These are phyloP conservation scores for Lentinula detonsa DNA, from an alignment of 768 basidiomycete species.

Conservation along the genomic window DNA sequence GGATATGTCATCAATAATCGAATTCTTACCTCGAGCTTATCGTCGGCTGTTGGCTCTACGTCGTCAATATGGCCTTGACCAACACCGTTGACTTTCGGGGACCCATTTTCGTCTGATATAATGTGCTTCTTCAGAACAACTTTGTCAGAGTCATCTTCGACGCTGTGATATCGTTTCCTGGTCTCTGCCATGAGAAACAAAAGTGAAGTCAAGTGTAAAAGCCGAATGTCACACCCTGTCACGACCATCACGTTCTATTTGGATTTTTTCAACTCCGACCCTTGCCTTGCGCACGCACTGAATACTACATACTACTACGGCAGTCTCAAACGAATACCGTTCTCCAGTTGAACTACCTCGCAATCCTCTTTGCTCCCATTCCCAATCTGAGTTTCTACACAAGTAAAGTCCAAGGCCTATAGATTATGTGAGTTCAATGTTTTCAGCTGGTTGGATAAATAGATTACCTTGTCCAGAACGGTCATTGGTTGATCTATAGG, in stretches of 20 bases:
- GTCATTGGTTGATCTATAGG: constrained; percentile 90
- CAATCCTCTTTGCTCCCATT: constrained; percentile 76
- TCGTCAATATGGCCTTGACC: constrained; percentile 21
- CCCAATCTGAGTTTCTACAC: constrained; percentile 92
- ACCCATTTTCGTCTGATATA: constrained; percentile 42
- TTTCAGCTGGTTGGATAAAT: background rate
- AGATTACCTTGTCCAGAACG: constrained; percentile 60
- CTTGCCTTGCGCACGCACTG: background rate
- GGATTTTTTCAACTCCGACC: background rate
- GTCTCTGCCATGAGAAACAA: constrained; percentile 31
- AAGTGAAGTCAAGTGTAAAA: background rate
- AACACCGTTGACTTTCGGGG: constrained; percentile 49
- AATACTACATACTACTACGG: constrained; percentile 9
- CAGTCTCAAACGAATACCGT: constrained; percentile 17
- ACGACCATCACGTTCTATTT: background rate
- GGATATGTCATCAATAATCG: constrained; percentile 9
- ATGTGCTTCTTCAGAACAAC: constrained; percentile 51
- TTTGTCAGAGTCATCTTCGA: constrained; percentile 36
- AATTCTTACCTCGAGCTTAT: constrained; percentile 53
- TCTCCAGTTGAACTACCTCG: constrained; percentile 64
- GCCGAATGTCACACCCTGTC: background rate
- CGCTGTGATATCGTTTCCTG: constrained; percentile 51
- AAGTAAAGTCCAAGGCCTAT: constrained; percentile 75
- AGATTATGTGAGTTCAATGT: constrained; percentile 12
- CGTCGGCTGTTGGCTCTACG: constrained; percentile 40